These are phyloP conservation scores for Sclerotinia glacialis DNA, from an alignment of 2,329 filamentous ascomycete species.

Conservation along the genomic window DNA sequence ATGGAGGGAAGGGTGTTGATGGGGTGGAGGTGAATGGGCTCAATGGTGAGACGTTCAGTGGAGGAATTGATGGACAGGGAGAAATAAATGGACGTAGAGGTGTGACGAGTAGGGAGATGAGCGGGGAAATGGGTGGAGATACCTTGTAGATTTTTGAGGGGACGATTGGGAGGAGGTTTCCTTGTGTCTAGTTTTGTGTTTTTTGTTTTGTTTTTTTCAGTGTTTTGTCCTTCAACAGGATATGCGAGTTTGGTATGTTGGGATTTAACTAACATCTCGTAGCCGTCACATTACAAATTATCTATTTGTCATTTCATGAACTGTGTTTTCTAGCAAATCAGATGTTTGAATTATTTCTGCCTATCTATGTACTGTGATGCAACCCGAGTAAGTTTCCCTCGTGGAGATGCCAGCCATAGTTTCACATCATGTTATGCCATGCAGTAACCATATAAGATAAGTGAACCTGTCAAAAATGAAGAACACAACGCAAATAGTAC, in stretches of 20 bases:
- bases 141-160: slow-evolving; percentile 40
- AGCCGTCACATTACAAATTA: slow-evolving; percentile 6
- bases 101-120: slow-evolving; percentile 39
- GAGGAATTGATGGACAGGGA: neutral
- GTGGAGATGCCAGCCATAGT: neutral
- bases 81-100: slow-evolving; percentile 13
- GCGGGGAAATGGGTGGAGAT: slow-evolving; percentile 62
- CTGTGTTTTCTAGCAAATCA: neutral
- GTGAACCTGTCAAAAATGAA: neutral
- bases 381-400: neutral
- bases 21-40: neutral
- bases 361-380: slow-evolving; percentile 15
- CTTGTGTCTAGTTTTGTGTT: slow-evolving; percentile 2
- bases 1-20: neutral
- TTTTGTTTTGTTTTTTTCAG: neutral
- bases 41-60: neutral
- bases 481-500: neutral
- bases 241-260: slow-evolving; percentile 5
- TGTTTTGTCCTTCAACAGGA: slow-evolving; percentile 11
- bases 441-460: neutral
- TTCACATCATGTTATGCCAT: slow-evolving; percentile 5
- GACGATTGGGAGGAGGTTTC: slow-evolving; percentile 17
- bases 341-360: slow-evolving; percentile 1
- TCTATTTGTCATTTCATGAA: no score
- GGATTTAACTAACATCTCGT: slow-evolving; percentile 26